Base-by-base conservation (phyloP, 805 yeast genomes). In the Yarrowia alimentaria region DNA sequence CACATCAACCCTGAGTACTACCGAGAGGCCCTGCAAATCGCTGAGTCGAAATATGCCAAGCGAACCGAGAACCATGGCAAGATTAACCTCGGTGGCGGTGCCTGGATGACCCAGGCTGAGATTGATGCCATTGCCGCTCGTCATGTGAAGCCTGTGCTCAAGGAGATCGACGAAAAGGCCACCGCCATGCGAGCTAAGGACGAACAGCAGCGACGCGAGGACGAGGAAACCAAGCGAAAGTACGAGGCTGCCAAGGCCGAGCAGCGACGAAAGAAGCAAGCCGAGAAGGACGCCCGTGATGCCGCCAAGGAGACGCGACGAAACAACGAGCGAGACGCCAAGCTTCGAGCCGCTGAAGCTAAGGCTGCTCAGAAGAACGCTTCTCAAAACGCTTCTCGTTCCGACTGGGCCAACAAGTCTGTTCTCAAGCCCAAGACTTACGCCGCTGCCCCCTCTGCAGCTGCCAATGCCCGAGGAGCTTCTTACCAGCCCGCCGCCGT, bases 1-100 rank as follows among this genome's bases (percentile, higher is more conserved):
- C 63, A 62, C 54, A 61, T 65, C 13, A 77, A 78, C 58, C 78
- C 78, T 13, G 79, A 76, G 37, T 75, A 70, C 62, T 87, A 87
- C 68, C 79, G 79, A 56, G 76, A 77, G 56, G 97, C 96, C 2
- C 74, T 83, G 50, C 80, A 81, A 22, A 69, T 85, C 55, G 96
- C 96, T 2, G 85, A 84, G 63, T 76, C 77, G 55, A 79, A 80
- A 60, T 71, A 76, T 38, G 78, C 76, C 43, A 80, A 78, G 62
- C 76, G 91, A 60, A 61, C 75, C 42, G 71, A 73, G 55, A 63
- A 70, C 55, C 63, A 59, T 45, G 79, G 81, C 56, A 77, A 81
- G 64, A 71, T 88, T 59, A 75, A 87, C 61, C 68, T 91, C 56
- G 99, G 99, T 54, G 96, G 95, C 56, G 98, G 97, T 2, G 73